Percentiles rank a stretch among this genome's conserved stretches.
These are phyloP conservation scores for Diaporthe humulicola DNA, from an alignment of 2,329 filamentous ascomycete genomes.

Conservation along the genomic window DNA sequence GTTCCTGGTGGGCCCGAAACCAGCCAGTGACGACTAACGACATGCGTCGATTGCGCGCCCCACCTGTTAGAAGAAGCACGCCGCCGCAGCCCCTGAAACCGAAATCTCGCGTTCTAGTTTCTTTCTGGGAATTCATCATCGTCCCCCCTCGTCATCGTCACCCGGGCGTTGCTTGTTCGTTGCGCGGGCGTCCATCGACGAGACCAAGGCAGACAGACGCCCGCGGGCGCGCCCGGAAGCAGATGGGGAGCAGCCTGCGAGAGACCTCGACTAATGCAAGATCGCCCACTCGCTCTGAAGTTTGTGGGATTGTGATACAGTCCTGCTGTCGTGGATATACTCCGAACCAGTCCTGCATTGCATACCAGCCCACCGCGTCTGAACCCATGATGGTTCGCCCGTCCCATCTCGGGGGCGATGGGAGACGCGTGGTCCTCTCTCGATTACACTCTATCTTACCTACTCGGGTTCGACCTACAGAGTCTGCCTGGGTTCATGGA, in stretches of 20 bases:
- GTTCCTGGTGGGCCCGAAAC: constrained; percentile 13
- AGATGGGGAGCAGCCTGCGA: constrained; percentile 11
- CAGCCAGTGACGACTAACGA: constrained; percentile 24
- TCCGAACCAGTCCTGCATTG: constrained; percentile 7
- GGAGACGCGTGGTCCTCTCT: neutral
- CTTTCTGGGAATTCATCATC: constrained; percentile 13
- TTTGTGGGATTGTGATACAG: constrained; percentile 18
- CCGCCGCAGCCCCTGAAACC: constrained; percentile 18
- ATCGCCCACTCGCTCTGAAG: constrained; percentile 28
- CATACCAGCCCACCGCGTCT: neutral
- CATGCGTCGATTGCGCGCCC: constrained; percentile 27
- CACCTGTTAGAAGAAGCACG: constrained; percentile 28
- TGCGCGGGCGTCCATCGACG: neutral
- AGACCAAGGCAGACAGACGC: neutral
- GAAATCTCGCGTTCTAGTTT: constrained; percentile 21
- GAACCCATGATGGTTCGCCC: neutral
- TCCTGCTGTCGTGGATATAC: neutral
- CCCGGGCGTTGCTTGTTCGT: neutral
- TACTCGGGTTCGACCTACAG: neutral
- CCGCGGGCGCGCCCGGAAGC: neutral
- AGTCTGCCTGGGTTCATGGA: neutral
- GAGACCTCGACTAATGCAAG: constrained; percentile 29
- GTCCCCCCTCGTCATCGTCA: neutral
- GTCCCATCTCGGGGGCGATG: neutral
- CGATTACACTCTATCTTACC: neutral